Evolutionary conservation across 495 filamentous ascomycete genomes (phyloP).

Genomic region (Penicillium soppii): DNA sequence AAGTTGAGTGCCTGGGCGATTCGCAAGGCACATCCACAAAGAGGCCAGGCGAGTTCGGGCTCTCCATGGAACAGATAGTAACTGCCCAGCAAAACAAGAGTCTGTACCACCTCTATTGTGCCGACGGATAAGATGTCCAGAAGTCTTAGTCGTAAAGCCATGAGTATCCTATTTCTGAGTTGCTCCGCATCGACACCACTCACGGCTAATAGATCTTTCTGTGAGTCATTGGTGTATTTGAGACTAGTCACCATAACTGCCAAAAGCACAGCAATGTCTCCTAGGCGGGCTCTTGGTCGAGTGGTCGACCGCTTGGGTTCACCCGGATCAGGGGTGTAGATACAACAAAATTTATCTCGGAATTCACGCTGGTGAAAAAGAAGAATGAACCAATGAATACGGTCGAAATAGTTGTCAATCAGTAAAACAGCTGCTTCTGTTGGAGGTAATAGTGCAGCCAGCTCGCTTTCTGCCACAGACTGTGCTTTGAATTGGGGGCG

Average conservation of each 20-base stretch:
- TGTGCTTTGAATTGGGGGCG: not conserved
- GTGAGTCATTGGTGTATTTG: constrained; percentile 22
- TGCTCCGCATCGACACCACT: constrained; percentile 9
- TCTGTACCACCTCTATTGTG: constrained; percentile 32
- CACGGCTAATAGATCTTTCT: constrained; percentile 4
- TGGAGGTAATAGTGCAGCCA: constrained; percentile 16
- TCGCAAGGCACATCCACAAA: constrained; percentile 37
- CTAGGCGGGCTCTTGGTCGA: constrained; percentile 16
- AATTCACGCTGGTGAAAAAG: constrained; percentile 40
- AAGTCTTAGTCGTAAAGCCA: constrained; percentile 9
- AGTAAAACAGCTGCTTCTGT: constrained; percentile 24
- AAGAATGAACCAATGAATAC: constrained; percentile 40
- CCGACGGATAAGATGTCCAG: constrained; percentile 27
- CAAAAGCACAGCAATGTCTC: constrained; percentile 27
- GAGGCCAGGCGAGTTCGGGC: constrained; percentile 34
- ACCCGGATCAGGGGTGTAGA: constrained; percentile 13
- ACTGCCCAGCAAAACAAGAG: constrained; percentile 34
- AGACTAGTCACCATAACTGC: constrained; percentile 31
- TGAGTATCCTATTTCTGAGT: constrained; percentile 25
- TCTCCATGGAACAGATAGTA: constrained; percentile 39
- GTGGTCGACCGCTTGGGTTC: not conserved
- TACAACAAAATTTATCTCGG: constrained; percentile 23
- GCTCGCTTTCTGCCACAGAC: constrained; percentile 7
- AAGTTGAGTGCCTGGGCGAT: constrained; percentile 36
- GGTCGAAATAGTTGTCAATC: constrained; percentile 38